phyloP scores from a whole-genome alignment of 2,329 filamentous ascomycete genomes.

The Juglanconis sp. region DNA sequence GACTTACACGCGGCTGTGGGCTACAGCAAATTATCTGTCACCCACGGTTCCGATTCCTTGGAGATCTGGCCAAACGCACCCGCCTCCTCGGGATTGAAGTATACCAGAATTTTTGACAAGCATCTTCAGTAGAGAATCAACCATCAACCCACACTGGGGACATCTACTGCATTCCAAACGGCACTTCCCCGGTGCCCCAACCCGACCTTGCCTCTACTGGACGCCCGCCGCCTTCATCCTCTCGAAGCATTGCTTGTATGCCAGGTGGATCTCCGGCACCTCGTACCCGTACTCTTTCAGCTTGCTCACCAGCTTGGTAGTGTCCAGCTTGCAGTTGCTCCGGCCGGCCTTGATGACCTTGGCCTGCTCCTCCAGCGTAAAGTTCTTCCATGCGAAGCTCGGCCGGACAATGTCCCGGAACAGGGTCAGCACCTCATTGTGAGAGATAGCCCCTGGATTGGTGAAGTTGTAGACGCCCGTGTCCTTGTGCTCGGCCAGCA shows the following conservation, averaged over 20 bases:
- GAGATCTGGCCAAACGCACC: neutral
- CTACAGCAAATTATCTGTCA: neutral
- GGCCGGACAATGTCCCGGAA: constrained; percentile 64
- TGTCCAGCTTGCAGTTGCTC: constrained; percentile 64
- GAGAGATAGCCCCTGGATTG: constrained; percentile 68
- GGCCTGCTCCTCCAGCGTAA: constrained; percentile 62
- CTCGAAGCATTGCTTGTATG: constrained; percentile 60
- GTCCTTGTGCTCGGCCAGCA: constrained; percentile 59
- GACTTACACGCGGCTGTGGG: neutral
- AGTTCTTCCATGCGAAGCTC: constrained; percentile 61
- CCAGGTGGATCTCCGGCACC: constrained; percentile 60
- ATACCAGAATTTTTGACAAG: neutral
- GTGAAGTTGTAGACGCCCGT: constrained; percentile 68
- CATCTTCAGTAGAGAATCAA: neutral
- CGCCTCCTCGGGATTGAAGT: neutral
- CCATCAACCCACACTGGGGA: neutral
- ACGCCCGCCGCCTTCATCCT: constrained; percentile 57
- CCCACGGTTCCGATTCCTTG: neutral
- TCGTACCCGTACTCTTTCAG: constrained; percentile 56
- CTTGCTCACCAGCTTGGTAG: constrained; percentile 58
- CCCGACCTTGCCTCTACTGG: constrained; percentile 32
- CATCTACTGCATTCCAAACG: neutral
- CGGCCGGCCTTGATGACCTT: constrained; percentile 66
- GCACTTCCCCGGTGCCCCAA: neutral
- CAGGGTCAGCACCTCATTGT: constrained; percentile 63